Conservation (phyloP, 495 filamentous ascomycete genomes). For the Neohortaea acidophila region DNA sequence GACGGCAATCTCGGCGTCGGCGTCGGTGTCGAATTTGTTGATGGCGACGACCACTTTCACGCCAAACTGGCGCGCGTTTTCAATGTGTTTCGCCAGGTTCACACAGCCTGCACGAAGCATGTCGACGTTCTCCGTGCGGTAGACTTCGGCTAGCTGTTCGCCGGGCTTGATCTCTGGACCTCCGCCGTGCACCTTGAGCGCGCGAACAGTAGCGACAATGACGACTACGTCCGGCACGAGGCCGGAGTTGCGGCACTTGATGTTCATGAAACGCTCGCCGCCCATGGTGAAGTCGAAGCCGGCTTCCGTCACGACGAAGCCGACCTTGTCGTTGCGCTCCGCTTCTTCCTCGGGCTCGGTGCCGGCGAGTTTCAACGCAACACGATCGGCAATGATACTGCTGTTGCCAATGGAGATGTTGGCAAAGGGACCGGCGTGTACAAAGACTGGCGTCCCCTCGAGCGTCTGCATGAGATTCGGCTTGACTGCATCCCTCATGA, state of each 20-base stretch:
- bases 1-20: slow-evolving; percentile 76
- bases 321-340: slow-evolving; percentile 58
- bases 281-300: slow-evolving; percentile 99
- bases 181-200: slow-evolving; percentile 91
- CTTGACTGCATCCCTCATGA: slow-evolving; percentile 98
- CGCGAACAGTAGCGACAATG: slow-evolving; percentile 87
- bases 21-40: slow-evolving; percentile 91
- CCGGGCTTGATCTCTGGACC: slow-evolving; percentile 84
- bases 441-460: slow-evolving; percentile 92
- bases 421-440: slow-evolving; percentile 93
- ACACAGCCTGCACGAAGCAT: slow-evolving; percentile 77
- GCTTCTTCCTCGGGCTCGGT: slow-evolving; percentile 83
- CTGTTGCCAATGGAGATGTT: slow-evolving; percentile 96
- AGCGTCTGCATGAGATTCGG: slow-evolving; percentile 97
- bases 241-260: slow-evolving; percentile 93
- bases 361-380: slow-evolving; percentile 88
- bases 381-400: slow-evolving; percentile 84
- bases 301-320: slow-evolving; percentile 94
- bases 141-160: slow-evolving; percentile 64
- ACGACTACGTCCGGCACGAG: slow-evolving; percentile 85
- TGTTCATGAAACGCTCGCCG: slow-evolving; percentile 98
- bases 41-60: slow-evolving; percentile 95
- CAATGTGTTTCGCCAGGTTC: slow-evolving; percentile 86
- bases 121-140: slow-evolving; percentile 85
- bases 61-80: slow-evolving; percentile 74